A percentile compares a stretch with the other conserved stretches of the same genome.
These are phyloP conservation scores for Rubus idaeus DNA, from an alignment of 306 rosid genomes.

Conservation along the genomic window DNA sequence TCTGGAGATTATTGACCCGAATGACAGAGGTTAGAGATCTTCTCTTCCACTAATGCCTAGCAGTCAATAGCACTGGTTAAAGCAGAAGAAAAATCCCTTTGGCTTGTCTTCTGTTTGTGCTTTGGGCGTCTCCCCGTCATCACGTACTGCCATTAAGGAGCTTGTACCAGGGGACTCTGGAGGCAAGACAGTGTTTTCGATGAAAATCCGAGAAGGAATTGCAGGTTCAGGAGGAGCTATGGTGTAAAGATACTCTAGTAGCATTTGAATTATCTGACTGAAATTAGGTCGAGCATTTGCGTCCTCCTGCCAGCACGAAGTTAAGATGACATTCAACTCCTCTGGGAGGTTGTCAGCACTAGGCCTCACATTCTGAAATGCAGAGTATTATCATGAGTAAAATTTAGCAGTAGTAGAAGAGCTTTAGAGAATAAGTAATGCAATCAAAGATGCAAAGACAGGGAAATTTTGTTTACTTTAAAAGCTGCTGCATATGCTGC, in stretches of 20 bases:
- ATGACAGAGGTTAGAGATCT: constrained; percentile 9
- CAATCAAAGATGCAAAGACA: constrained; percentile 5
- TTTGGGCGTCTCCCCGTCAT: constrained; percentile 71
- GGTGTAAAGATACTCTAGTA: constrained; percentile 73
- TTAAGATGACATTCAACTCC: constrained; percentile 66
- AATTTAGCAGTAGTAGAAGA: constrained; percentile 3
- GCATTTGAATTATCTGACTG: constrained; percentile 80
- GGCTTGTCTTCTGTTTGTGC: constrained; percentile 53
- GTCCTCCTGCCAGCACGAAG: constrained; percentile 97
- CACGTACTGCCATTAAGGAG: constrained; percentile 73
- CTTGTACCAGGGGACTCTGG: constrained; percentile 96
- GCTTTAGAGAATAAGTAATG: constrained; percentile 12
- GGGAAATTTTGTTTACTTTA: constrained; percentile 48
- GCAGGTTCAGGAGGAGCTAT: constrained; percentile 60
- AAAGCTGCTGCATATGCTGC: constrained; percentile 98
- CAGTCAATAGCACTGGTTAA: constrained; percentile 72
- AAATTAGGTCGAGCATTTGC: constrained; percentile 83
- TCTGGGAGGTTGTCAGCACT: constrained; percentile 78
- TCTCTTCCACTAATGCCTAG: constrained; percentile 27
- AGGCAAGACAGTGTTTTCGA: constrained; percentile 63
- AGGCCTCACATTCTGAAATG: constrained; percentile 90
- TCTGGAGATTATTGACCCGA: constrained; percentile 30
- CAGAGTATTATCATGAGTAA: constrained; percentile 22
- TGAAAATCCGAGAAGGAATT: constrained; percentile 67
- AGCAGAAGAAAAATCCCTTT: constrained; percentile 82